These are phyloP conservation scores for Mycena polygramma DNA, from an alignment of 768 basidiomycete genomes.

Conservation along the genomic window DNA sequence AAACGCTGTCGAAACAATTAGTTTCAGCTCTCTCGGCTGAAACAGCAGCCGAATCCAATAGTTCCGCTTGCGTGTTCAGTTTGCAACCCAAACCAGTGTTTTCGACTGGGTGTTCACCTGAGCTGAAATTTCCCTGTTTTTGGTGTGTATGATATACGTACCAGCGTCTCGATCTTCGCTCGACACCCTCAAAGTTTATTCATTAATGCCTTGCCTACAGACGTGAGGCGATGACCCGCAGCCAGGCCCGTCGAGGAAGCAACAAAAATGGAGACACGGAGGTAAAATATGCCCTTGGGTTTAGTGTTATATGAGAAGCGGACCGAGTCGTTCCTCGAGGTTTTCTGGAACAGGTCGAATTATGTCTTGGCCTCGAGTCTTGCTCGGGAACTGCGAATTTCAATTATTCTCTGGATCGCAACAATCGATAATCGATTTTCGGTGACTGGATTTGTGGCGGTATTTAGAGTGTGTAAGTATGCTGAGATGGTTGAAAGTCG, in stretches of 20 bases:
- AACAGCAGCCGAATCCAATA: too few relatives aligned
- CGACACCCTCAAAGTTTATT: slow-evolving; percentile 19
- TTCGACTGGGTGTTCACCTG: too few relatives aligned
- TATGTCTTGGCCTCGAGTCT: background rate
- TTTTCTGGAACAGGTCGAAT: background rate
- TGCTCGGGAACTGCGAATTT: background rate
- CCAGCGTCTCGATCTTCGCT: slow-evolving; percentile 2
- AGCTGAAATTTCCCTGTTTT: too few relatives aligned
- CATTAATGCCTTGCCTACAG: background rate
- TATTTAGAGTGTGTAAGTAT: too few relatives aligned
- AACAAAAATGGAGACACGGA: background rate
- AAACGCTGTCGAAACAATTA: too few relatives aligned
- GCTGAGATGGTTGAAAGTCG: too few relatives aligned
- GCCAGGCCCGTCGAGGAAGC: background rate
- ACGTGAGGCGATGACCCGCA: background rate
- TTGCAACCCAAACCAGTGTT: too few relatives aligned
- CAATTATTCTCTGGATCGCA: background rate
- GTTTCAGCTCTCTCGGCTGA: too few relatives aligned
- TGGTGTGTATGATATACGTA: background rate
- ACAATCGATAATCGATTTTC: slow-evolving; percentile 13
- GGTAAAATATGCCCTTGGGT: background rate
- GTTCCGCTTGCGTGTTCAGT: too few relatives aligned
- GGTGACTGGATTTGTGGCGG: too few relatives aligned
- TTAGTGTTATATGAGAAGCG: background rate
- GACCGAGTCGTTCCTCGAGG: background rate